phyloP scores from a whole-genome alignment of 108 stramenopile genomes.

The Discostella pseudostelligera region DNA sequence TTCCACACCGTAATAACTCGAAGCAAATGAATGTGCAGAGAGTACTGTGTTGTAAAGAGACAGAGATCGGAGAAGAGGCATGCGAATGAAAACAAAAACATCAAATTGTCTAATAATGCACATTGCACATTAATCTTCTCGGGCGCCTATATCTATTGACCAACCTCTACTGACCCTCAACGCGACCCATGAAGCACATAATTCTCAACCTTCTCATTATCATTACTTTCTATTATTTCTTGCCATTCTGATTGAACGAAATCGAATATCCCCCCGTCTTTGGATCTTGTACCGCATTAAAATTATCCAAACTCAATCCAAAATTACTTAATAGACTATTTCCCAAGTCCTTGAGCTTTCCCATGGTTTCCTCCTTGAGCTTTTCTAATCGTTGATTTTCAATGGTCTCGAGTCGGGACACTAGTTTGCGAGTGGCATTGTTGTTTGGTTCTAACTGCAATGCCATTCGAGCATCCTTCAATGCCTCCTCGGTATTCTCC shows the following conservation, averaged over 20 bases:
- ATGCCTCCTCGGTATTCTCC: conserved; percentile 64
- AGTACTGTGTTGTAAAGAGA: too few species aligned
- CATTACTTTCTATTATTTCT: conserved; percentile 14
- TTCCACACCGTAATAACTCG: too few species aligned
- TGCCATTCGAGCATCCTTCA: conserved; percentile 68
- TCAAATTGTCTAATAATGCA: too few species aligned
- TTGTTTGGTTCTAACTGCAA: conserved; percentile 71
- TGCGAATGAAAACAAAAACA: too few species aligned
- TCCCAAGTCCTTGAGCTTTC: conserved; percentile 97
- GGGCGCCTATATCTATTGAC: too few species aligned
- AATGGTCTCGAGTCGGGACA: conserved; percentile 62
- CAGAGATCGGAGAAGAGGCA: too few species aligned
- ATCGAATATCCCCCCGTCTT: conserved; percentile 80
- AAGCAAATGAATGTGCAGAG: too few species aligned
- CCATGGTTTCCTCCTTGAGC: conserved; percentile 91
- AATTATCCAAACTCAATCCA: conserved; percentile 96
- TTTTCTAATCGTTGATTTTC: conserved; percentile 87
- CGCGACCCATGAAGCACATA: background rate
- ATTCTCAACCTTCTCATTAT: background rate
- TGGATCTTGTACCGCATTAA: conserved; percentile 94
- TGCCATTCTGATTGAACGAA: conserved; percentile 64
- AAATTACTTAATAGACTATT: conserved; percentile 93
- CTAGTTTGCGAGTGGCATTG: conserved; percentile 47
- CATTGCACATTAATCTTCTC: too few species aligned
- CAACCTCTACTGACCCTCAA: too few species aligned